phyloP scores from a whole-genome alignment of 768 basidiomycete species.

The Russula ochroleuca region DNA sequence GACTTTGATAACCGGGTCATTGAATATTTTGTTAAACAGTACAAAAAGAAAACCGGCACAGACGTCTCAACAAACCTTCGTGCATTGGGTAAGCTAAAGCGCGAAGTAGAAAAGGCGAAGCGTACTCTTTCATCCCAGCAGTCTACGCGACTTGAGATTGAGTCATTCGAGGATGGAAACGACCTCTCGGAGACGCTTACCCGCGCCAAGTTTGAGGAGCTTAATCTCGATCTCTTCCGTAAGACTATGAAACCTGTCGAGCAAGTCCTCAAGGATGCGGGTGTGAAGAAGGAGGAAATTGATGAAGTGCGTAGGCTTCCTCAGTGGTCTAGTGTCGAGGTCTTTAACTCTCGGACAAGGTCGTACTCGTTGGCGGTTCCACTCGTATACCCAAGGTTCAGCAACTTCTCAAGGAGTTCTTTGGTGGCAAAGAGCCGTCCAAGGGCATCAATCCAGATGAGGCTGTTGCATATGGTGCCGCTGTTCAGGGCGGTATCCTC shows the following conservation, averaged over 20 bases:
- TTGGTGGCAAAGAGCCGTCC: constrained; percentile 89
- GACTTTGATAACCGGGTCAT: constrained; percentile 48
- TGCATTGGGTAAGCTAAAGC: constrained; percentile 55
- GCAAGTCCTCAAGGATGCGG: constrained; percentile 96
- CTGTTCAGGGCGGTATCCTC: constrained; percentile 97
- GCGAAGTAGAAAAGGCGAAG: constrained; percentile 50
- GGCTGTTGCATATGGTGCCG: constrained; percentile 98
- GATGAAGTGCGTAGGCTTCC: constrained; percentile 58
- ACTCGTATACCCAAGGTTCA: constrained; percentile 99
- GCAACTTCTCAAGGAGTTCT: constrained; percentile 96
- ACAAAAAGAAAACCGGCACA: constrained; percentile 49
- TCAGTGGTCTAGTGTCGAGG: background rate
- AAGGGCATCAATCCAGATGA: constrained; percentile 99
- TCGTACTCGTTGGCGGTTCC: constrained; percentile 93
- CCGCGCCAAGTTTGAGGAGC: constrained; percentile 97
- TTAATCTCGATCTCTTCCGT: constrained; percentile 98
- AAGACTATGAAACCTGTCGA: constrained; percentile 99
- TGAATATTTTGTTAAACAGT: constrained; percentile 53
- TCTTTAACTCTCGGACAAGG: constrained; percentile 36
- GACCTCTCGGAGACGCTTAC: constrained; percentile 97
- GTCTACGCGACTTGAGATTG: constrained; percentile 88
- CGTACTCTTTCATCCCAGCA: constrained; percentile 83
- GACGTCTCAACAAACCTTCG: constrained; percentile 47
- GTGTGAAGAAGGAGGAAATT: constrained; percentile 96
- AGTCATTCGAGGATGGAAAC: constrained; percentile 92